Percentiles rank a stretch among this genome's conserved stretches.
These are phyloP conservation scores for Halteria grandinella DNA, from an alignment of 73 alveolate species.

Conservation along the genomic window DNA sequence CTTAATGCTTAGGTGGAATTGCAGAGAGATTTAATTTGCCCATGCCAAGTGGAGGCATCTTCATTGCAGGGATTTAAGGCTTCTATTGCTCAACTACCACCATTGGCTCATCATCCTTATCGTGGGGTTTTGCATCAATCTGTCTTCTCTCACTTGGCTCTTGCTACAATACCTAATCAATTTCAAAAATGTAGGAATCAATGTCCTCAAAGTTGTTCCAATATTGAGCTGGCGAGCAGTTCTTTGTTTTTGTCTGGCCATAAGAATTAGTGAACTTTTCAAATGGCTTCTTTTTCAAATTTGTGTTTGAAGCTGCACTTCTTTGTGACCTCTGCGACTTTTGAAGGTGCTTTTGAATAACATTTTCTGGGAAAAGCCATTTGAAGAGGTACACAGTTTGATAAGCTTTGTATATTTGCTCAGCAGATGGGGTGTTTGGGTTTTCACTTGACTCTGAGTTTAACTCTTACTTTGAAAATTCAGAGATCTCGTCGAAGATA, in stretches of 20 bases:
- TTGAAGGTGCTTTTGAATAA: too few species aligned
- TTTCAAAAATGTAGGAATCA: neutral
- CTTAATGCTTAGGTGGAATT: neutral
- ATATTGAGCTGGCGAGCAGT: too few species aligned
- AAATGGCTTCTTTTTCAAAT: too few species aligned
- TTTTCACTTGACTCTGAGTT: conserved; percentile 31
- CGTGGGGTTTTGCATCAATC: neutral
- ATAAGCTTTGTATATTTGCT: conserved; percentile 79
- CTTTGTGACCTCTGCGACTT: too few species aligned
- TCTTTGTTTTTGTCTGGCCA: too few species aligned
- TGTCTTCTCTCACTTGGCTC: too few species aligned
- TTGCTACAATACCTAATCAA: too few species aligned
- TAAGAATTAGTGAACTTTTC: too few species aligned
- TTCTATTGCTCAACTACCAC: neutral
- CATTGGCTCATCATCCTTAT: neutral
- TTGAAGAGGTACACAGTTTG: conserved; percentile 92
- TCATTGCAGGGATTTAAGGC: neutral
- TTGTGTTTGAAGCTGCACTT: too few species aligned
- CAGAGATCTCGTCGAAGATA: conserved; percentile 56
- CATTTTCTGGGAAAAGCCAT: conserved; percentile 81
- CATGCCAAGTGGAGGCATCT: neutral
- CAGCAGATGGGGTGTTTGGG: conserved; percentile 77
- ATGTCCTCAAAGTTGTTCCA: conserved; percentile 27
- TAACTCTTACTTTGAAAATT: neutral
- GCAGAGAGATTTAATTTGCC: neutral